phyloP scores from a whole-genome alignment of 163 green algal species.

The Prototheca stagnorum region DNA sequence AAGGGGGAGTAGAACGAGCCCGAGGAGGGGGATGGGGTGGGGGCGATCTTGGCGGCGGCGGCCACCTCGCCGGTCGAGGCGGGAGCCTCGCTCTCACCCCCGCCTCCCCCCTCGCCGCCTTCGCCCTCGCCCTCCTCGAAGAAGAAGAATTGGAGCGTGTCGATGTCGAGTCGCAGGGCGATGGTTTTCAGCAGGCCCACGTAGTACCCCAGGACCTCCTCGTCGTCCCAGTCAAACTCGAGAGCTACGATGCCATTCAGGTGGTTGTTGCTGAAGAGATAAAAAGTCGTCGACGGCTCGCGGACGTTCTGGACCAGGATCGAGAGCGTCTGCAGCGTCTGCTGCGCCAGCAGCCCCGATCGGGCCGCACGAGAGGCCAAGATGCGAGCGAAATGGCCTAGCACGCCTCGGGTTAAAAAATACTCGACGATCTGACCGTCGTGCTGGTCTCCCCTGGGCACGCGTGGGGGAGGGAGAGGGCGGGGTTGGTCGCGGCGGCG shows the following conservation, averaged over 20 bases:
- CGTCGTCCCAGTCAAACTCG: slow-evolving; percentile 81
- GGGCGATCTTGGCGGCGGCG: not conserved
- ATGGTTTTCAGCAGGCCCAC: slow-evolving; percentile 94
- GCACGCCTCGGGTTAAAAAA: slow-evolving; percentile 85
- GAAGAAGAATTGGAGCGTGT: slow-evolving; percentile 91
- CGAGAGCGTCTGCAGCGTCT: slow-evolving; percentile 83
- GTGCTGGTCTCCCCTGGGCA: slow-evolving; percentile 78
- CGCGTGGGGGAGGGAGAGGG: not conserved
- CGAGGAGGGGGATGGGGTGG: not conserved
- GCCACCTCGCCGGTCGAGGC: not conserved
- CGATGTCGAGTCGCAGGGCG: slow-evolving; percentile 68
- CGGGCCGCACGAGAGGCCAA: slow-evolving; percentile 50
- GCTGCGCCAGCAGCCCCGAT: slow-evolving; percentile 57
- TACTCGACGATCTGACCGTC: slow-evolving; percentile 73
- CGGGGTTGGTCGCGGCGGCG: not conserved
- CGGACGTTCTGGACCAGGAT: slow-evolving; percentile 95
- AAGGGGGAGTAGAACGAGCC: not conserved
- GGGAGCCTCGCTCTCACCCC: not conserved
- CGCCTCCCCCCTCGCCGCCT: no score
- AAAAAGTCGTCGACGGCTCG: slow-evolving; percentile 77
- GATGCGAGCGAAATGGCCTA: slow-evolving; percentile 64
- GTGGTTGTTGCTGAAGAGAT: slow-evolving; percentile 95
- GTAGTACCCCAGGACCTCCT: slow-evolving; percentile 89
- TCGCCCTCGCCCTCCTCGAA: slow-evolving; percentile 14
- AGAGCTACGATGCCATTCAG: slow-evolving; percentile 81